Conservation (phyloP, 345 rosid genomes). For the Brassica juncea region DNA sequence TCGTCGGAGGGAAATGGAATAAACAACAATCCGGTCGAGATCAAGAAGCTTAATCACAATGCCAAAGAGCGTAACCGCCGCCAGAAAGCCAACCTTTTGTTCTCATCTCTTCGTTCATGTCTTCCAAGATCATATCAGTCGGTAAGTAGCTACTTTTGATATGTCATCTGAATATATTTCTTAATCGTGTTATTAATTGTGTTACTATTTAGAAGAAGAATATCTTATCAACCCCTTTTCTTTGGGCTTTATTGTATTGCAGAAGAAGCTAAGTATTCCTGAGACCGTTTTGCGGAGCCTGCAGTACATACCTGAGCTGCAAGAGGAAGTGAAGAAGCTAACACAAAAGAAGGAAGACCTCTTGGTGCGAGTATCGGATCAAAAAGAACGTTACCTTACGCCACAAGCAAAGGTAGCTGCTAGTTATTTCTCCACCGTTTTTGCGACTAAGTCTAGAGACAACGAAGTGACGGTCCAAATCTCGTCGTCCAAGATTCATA, state of each 20-base stretch:
- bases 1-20: conserved; percentile 26
- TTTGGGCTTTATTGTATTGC: conserved; percentile 11
- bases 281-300: conserved; percentile 47
- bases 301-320: conserved; percentile 59
- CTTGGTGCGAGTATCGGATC: conserved; percentile 39
- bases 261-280: conserved; percentile 63
- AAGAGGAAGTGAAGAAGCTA: conserved; percentile 46
- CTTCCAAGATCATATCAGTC: conserved; percentile 55
- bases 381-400: conserved; percentile 17
- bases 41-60: conserved; percentile 67
- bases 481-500: conserved; percentile 36
- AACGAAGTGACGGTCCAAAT: conserved; percentile 56
- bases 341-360: conserved; percentile 49
- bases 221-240: neutral
- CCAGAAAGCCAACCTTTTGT: conserved; percentile 56
- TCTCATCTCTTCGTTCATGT: conserved; percentile 63
- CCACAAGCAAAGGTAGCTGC: conserved; percentile 30
- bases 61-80: conserved; percentile 72
- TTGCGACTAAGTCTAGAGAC: conserved; percentile 47
- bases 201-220: neutral
- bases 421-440: conserved; percentile 35
- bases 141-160: conserved; percentile 34
- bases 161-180: neutral
- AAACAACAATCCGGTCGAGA: conserved; percentile 15
- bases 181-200: neutral